Base-by-base conservation (phyloP, 2,329 filamentous ascomycete species). In the Parascedosporium putredinis region DNA sequence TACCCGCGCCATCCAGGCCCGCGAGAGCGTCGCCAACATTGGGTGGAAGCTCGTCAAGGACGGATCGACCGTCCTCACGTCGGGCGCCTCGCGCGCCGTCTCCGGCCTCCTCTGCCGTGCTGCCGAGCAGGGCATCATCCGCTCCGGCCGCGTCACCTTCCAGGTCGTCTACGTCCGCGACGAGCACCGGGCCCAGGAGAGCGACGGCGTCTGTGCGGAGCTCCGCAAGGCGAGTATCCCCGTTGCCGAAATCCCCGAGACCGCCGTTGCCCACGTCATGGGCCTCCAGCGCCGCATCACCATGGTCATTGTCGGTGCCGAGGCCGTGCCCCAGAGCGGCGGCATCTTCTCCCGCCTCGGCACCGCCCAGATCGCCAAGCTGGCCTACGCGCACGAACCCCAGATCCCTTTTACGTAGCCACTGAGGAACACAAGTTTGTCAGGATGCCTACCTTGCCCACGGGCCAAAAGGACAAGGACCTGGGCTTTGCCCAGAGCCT, bases 381-480 rank as follows among this genome's bases (percentile, higher is more conserved):
- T 96, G 48, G 89, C 90, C 4, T 83, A 83, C 59, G 64, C 67
- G 24, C 72, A 72, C 42, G 79, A 83, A 34, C 55, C 55, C 12
- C 54, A 49, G 12, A 83, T 87, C 54, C 86, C 0, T 88, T 97
- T 58, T 95, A 94, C 60, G 89, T 95, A 16, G 89, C 93, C 4
- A 86, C 86, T 1, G 93, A 98, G 71, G 94, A 87, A 59, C 93
- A 98, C 73, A 98, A 98, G 69, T 96, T 98, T 62, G 88, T 94
- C 43, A 78, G 89, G 59, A 76, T 93, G 50, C 24, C 50, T 23
- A 50, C 48, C 9, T 93, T 90, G 59, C 88, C 91, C 1, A 70
- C 93, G 20, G 81, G 84, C 54, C 88, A 95, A 66, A 47, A 44
- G 25, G 54, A 55, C 38, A 80, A 83, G 52, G 86, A 93, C 61